Base-by-base conservation (phyloP, 768 basidiomycete species). In the Heimioporus sp. region DNA sequence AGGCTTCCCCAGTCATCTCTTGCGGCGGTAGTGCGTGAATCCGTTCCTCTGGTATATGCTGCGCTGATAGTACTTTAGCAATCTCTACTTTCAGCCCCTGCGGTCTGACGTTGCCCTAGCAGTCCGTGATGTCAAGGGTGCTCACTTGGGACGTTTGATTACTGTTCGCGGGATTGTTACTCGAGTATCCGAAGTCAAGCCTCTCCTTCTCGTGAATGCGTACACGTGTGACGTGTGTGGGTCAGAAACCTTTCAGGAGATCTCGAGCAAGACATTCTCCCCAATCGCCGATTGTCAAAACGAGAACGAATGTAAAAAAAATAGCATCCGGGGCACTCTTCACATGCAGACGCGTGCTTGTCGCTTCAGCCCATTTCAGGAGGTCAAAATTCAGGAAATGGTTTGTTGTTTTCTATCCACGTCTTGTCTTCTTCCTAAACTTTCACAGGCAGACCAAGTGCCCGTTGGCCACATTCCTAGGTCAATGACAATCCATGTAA, bases 341-440 rank as follows among this genome's bases (percentile, higher is more conserved):
- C 92, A 97, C 65, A 98, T 98, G 96, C 97, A 98, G 72, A 99
- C 97, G 6, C 82, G 97, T 41, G 97, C 97, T 19, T 93, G 92
- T 71, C 84, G 95, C 48, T 99, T 99, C 70, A 90, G 87, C 61
- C 95, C 97, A 0, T 99, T 98, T 78, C 97, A 99, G 67, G 97
- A 99, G 71, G 83, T 97, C 54, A 96, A 96, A 71, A 95, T 99
- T 49, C 97, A 99, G 68, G 97, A 99, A 71, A 96, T 99, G 95
- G 94, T 90, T 52, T 77, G 39, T 3, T 12, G 16, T 17, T 17
- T 49, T 45, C 35, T 45, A 36, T 32, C 24, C 24, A 4, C 0
- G 16, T 39, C 6, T 6, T 43, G 16, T 21, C n/a, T 28, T 53
- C 17, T 43, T 44, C 54, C 64, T 34, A 64, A 46, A 39, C 4